Evolutionary conservation across 768 basidiomycete species (phyloP), one percentile per base, ranked within the genome.

Genomic region (Clavaria fumosa): DNA sequence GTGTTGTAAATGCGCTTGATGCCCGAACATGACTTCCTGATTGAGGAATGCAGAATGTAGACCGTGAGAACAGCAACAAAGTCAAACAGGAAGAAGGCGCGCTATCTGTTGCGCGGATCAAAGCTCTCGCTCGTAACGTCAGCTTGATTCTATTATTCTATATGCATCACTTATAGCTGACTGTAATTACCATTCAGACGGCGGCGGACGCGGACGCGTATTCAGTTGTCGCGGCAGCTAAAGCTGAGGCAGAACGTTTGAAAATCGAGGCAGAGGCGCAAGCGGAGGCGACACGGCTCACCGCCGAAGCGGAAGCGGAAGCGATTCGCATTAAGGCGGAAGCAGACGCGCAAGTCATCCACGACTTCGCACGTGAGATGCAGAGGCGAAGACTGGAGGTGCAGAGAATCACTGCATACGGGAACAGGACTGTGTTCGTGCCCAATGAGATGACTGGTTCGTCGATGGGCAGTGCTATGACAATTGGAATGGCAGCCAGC

Each of bases 51-150:
- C 45, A 80, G 78, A 85, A 86, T 43, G 82, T 85, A 36, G 81
- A 85, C 55, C 61, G 83, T 39, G 84, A 86, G 56, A 88, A 88
- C 50, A 78, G 76, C 58, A 88, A 86, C 58, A 78, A 78, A 53
- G 76, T 85, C 49, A 86, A 85, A 57, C 77, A 81, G 47, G 79
- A 86, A 53, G 74, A 88, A 55, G 84, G 83, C 46, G 65, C 76
- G 11, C 66, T 86, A 34, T 61, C 75, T 7, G 84, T 86, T 7
- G 75, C 82, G 12, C 71, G 69, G 31, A 82, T 86, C 60, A 80
- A 75, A 49, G 80, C 78, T 1, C 66, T 80, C 52, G 44, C 71
- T 4, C 69, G 64, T 31, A 68, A 66, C 42, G 40, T 36, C 9
- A 23, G 4, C 4, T 23, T 11, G 4, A 15, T 12, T 17, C 23